Base-by-base conservation (phyloP, 202 grass and related monocot genomes). In the Alloteropsis angusta region DNA sequence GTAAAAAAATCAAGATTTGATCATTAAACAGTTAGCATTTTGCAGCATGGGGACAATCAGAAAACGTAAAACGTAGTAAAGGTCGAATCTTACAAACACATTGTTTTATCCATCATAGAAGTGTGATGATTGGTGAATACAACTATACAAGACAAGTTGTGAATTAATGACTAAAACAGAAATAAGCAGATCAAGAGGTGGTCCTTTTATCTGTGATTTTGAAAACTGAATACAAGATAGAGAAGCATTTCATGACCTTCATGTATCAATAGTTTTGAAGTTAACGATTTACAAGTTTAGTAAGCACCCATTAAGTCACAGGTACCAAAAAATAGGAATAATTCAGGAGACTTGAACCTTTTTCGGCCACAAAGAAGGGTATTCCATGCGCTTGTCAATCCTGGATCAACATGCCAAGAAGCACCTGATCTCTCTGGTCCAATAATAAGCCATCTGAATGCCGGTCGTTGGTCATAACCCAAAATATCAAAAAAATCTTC, bases 341-440 rank as follows among this genome's bases (percentile, higher is more conserved):
- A 60, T 80, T 2, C 4, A 25, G 52, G 65, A 0, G 1, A 80
- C 19, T 36, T 30, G 3, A 60, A 98, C 95, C 95, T 98, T 95
- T 98, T 98, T 32, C 61, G 78, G 44, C 95, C 95, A 81, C 83
- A 92, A 79, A 98, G 87, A 84, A 98, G 95, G 80, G 95, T 98
- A 49, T 98, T 98, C 95, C 95, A 98, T 26, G 95, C 95, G 59
- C 85, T 94, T 28, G 95, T 98, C 28, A 98, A 70, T 52, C 92
- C 92, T 75, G 95, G 95, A 86, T 98, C 95, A 78, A 98, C 87
- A 90, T 98, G 95, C 95, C 95, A 98, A 66, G 95, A 98, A 58
- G 95, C 95, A 85, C 95, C 95, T 13, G 95, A 98, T 83, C 95
- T 90, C 70, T 95, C 89, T 72, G 95, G 95, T 48, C 95, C 95